A percentile compares a stretch with the other conserved stretches of the same genome.
These are phyloP conservation scores for Phaseolus lunatus DNA, from an alignment of 306 rosid species.

Conservation along the genomic window DNA sequence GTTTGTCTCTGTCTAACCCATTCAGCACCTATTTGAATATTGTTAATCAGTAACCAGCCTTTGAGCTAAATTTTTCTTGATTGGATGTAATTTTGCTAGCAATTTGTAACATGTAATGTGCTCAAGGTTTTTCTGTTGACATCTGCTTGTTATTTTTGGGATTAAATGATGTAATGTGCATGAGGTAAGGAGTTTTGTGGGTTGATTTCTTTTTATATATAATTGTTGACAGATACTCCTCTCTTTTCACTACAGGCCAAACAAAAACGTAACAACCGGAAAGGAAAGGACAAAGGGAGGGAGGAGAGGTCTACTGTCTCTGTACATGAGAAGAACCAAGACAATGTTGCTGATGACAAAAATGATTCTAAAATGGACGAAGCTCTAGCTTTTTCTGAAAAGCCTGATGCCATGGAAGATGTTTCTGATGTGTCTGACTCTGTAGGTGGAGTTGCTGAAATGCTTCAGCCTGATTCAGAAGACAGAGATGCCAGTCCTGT, in stretches of 20 bases:
- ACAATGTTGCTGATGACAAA: slow-evolving; percentile 59
- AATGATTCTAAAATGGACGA: slow-evolving; percentile 66
- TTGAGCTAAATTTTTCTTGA: slow-evolving; percentile 5
- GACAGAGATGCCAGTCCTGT: slow-evolving; percentile 86
- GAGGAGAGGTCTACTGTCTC: slow-evolving; percentile 66
- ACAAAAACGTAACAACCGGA: slow-evolving; percentile 87
- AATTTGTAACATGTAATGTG: slow-evolving; percentile 17
- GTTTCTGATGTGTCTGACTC: slow-evolving; percentile 89
- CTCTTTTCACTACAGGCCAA: slow-evolving; percentile 67
- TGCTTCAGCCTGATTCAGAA: slow-evolving; percentile 82
- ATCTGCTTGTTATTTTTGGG: slow-evolving; percentile 16
- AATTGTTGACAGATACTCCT: slow-evolving; percentile 37
- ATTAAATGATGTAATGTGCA: slow-evolving; percentile 18
- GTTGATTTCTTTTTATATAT: slow-evolving; percentile 32
- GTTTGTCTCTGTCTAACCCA: background rate
- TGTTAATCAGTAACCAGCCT: background rate
- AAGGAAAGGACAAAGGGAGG: slow-evolving; percentile 86
- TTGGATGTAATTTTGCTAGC: background rate
- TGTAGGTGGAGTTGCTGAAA: slow-evolving; percentile 72
- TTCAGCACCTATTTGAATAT: background rate
- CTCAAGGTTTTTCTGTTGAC: slow-evolving; percentile 37
- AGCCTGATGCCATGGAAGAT: slow-evolving; percentile 72
- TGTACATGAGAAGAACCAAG: slow-evolving; percentile 60
- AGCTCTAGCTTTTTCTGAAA: slow-evolving; percentile 60
- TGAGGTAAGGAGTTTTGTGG: slow-evolving; percentile 19